These are phyloP conservation scores for Vaccinium darrowii DNA, from an alignment of 148 eudicot genomes.

Conservation along the genomic window DNA sequence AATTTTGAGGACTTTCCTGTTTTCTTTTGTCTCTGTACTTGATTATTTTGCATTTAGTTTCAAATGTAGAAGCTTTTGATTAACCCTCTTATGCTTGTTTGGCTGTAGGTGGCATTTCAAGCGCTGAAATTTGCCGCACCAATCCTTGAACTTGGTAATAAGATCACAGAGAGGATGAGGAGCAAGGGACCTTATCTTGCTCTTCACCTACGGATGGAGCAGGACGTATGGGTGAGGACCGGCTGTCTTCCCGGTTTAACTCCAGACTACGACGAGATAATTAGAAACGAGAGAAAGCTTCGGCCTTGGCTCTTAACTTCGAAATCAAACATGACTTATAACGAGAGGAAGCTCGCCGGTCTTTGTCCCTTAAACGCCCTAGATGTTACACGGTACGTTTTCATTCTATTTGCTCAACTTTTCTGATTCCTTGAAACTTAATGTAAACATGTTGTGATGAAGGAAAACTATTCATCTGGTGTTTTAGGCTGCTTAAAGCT, in stretches of 20 bases:
- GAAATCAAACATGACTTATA: conserved; percentile 81
- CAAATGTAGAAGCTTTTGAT: conserved; percentile 8
- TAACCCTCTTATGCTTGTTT: background rate
- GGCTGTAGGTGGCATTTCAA: conserved; percentile 87
- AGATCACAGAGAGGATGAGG: conserved; percentile 81
- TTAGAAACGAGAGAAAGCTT: conserved; percentile 56
- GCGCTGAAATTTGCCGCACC: conserved; percentile 84
- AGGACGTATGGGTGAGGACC: conserved; percentile 96
- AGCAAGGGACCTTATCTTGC: conserved; percentile 86
- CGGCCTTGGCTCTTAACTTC: conserved; percentile 86
- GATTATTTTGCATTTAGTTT: background rate
- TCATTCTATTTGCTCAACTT: background rate
- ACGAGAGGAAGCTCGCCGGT: conserved; percentile 88
- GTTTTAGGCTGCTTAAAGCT: conserved; percentile 76
- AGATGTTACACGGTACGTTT: conserved; percentile 76
- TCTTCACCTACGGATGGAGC: conserved; percentile 88
- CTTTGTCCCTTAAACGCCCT: conserved; percentile 88
- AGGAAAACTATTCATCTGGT: conserved; percentile 9
- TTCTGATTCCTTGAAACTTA: background rate
- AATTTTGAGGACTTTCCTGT: background rate
- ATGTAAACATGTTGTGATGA: background rate
- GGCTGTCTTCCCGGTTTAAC: conserved; percentile 92
- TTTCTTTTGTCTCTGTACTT: background rate
- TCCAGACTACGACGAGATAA: conserved; percentile 62
- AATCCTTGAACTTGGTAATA: conserved; percentile 67